Conservation (phyloP, 495 filamentous ascomycete genomes). For the Massariosphaeria phaeospora region DNA sequence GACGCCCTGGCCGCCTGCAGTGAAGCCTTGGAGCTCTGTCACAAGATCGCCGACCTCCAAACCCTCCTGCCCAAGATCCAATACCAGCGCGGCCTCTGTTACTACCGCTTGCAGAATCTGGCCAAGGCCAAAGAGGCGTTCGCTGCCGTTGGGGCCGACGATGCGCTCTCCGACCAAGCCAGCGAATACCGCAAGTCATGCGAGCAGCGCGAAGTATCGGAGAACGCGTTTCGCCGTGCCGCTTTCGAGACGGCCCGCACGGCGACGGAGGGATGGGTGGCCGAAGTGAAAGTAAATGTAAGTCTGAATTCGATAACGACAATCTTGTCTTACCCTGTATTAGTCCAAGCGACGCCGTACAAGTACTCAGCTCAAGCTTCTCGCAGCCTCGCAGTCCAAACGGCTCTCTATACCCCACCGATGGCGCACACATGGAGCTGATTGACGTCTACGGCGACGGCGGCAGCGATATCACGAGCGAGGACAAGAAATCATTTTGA, state of each 20-base stretch:
- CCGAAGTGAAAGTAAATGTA: too few relatives aligned
- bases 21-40: constrained; percentile 11
- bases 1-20: constrained; percentile 17
- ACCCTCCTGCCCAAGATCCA: constrained; percentile 8
- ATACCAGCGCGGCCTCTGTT: constrained; percentile 17
- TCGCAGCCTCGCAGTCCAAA: too few relatives aligned
- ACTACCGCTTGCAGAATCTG: constrained; percentile 7
- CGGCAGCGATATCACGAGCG: too few relatives aligned
- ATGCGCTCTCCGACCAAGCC: background rate
- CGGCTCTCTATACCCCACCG: too few relatives aligned
- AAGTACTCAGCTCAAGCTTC: too few relatives aligned
- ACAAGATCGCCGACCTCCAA: constrained; percentile 1
- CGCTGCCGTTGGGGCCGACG: background rate
- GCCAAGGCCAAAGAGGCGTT: constrained; percentile 10
- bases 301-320: too few relatives aligned
- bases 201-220: background rate
- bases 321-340: too few relatives aligned
- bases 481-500: too few relatives aligned
- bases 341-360: too few relatives aligned
- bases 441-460: too few relatives aligned
- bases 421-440: too few relatives aligned
- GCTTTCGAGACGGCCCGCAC: constrained; percentile 15
- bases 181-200: background rate
- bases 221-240: background rate
- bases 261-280: too few relatives aligned